These are phyloP conservation scores for Fusarium kyushuense DNA, from an alignment of 2,329 filamentous ascomycete species.

Conservation along the genomic window DNA sequence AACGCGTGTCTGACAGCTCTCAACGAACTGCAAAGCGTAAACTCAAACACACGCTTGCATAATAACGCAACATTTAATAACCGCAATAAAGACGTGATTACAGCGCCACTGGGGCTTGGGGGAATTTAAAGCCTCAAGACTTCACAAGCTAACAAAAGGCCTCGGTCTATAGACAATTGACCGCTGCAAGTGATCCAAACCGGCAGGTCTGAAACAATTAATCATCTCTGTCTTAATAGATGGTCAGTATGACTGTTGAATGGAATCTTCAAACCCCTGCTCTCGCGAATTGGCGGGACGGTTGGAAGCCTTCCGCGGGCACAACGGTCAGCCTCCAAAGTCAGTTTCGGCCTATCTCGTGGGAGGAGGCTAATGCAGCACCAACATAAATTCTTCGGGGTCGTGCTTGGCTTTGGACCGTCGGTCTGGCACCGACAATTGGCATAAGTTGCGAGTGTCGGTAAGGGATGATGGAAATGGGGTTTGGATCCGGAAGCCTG, in stretches of 20 bases:
- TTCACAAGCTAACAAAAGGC: slow-evolving; percentile 5
- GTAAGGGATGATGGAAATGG: slow-evolving; percentile 11
- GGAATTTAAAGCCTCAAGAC: slow-evolving; percentile 21
- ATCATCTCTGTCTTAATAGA: no score
- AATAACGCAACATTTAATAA: slow-evolving; percentile 7
- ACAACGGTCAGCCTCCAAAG: slow-evolving; percentile 28
- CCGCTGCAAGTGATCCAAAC: slow-evolving; percentile 33
- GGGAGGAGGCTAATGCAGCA: slow-evolving; percentile 43
- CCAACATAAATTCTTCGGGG: slow-evolving; percentile 12
- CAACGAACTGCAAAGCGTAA: slow-evolving; percentile 30
- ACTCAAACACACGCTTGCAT: slow-evolving; percentile 25
- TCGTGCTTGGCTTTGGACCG: slow-evolving; percentile 35
- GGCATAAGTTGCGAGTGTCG: slow-evolving; percentile 16
- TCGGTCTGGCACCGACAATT: slow-evolving; percentile 25
- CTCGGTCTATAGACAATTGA: slow-evolving; percentile 6
- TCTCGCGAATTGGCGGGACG: slow-evolving; percentile 28
- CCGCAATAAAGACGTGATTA: slow-evolving; percentile 20
- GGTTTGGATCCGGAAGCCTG: slow-evolving; percentile 3
- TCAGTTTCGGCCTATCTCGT: slow-evolving; percentile 38
- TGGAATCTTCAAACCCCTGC: background rate
- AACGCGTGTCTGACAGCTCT: slow-evolving; percentile 30
- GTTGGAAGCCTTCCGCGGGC: slow-evolving; percentile 41
- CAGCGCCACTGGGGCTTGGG: slow-evolving; percentile 10
- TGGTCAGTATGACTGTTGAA: no score
- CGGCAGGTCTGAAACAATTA: slow-evolving; percentile 37